These are phyloP conservation scores for Didymosphaeria variabile DNA, from an alignment of 2,329 filamentous ascomycete species.

Conservation along the genomic window DNA sequence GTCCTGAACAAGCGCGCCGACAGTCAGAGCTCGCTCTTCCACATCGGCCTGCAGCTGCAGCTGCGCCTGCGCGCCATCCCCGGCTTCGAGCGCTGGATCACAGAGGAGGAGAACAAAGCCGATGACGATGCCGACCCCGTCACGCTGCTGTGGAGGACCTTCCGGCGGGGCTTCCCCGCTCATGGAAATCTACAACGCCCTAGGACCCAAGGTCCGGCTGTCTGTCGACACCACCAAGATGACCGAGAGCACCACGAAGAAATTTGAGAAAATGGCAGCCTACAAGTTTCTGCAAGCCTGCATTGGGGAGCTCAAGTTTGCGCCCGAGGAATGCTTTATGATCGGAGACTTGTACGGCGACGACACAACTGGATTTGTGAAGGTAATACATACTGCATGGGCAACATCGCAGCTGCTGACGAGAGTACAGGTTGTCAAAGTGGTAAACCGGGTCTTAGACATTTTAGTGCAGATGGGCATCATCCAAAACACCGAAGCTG, in stretches of 20 bases:
- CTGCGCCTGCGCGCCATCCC: slow-evolving; percentile 84
- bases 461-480: slow-evolving; percentile 80
- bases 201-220: slow-evolving; percentile 75
- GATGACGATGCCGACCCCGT: slow-evolving; percentile 80
- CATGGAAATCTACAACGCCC: slow-evolving; percentile 86
- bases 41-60: slow-evolving; percentile 89
- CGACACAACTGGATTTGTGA: slow-evolving; percentile 96
- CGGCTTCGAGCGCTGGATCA: slow-evolving; percentile 78
- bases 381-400: slow-evolving; percentile 62
- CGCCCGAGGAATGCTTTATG: slow-evolving; percentile 85
- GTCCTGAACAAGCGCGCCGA: slow-evolving; percentile 98
- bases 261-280: slow-evolving; percentile 84
- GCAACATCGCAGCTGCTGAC: slow-evolving; percentile 20
- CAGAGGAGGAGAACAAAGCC: slow-evolving; percentile 75
- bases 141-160: slow-evolving; percentile 86
- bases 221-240: slow-evolving; percentile 71
- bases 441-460: slow-evolving; percentile 92
- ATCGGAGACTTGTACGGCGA: slow-evolving; percentile 91
- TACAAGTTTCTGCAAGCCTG: slow-evolving; percentile 95
- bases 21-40: slow-evolving; percentile 89
- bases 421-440: slow-evolving; percentile 75
- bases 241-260: slow-evolving; percentile 66
- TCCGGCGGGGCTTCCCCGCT: slow-evolving; percentile 84
- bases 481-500: slow-evolving; percentile 61
- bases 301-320: slow-evolving; percentile 80